These are phyloP conservation scores for Physaria fendleri DNA, from an alignment of 345 rosid species.

Conservation along the genomic window DNA sequence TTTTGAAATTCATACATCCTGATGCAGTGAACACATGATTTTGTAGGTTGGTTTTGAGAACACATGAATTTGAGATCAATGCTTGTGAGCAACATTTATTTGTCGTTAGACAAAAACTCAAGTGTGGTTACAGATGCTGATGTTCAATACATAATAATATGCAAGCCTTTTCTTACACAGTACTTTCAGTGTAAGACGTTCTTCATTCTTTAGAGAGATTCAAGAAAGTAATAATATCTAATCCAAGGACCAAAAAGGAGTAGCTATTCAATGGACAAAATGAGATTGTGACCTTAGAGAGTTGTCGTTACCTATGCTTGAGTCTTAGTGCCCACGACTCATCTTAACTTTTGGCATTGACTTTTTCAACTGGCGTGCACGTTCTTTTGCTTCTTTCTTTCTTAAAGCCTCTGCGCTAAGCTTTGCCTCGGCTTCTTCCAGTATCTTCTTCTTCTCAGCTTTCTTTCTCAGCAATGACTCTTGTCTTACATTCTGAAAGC, in stretches of 20 bases:
- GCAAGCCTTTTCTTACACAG: not conserved
- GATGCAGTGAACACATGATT: conserved; percentile 10
- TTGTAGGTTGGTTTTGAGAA: conserved; percentile 24
- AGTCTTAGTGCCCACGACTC: conserved; percentile 61
- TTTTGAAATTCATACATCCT: not conserved
- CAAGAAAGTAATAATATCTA: not conserved
- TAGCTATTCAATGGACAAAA: conserved; percentile 7
- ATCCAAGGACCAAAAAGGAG: not conserved
- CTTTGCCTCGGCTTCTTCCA: conserved; percentile 89
- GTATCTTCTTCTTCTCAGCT: conserved; percentile 64
- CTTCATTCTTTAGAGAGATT: no score
- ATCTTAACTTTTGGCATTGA: conserved; percentile 76
- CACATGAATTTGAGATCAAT: conserved; percentile 4
- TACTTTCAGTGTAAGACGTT: no score
- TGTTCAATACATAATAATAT: not conserved
- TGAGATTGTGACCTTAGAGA: conserved; percentile 1
- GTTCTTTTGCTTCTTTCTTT: conserved; percentile 82
- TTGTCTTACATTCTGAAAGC: conserved; percentile 79
- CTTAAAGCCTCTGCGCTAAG: conserved; percentile 72
- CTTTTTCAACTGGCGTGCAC: conserved; percentile 80
- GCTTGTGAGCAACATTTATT: not conserved
- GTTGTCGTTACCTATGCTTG: conserved; percentile 5
- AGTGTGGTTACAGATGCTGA: not conserved
- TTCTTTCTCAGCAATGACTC: conserved; percentile 90
- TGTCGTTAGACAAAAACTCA: not conserved